Evolutionary conservation across 257 asterid species (phyloP), one percentile per base, ranked within the genome.

Genomic region (Phtheirospermum japonicum): DNA sequence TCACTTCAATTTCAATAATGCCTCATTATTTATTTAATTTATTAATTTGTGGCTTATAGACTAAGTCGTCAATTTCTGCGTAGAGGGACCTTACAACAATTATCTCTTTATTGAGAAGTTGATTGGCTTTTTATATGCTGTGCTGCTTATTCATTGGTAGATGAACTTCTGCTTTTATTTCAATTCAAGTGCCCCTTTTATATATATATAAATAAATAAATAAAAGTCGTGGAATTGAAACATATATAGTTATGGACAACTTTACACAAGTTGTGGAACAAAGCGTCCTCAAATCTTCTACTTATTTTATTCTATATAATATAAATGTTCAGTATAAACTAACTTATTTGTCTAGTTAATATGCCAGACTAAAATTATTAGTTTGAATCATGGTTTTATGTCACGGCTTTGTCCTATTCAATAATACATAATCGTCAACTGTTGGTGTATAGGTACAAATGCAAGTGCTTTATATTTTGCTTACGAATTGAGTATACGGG

Each of bases 61-160:
- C 13, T 42, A 42, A 3, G 28, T 23, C 28, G 1, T 23, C 28
- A 23, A 23, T 23, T 1, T 23, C 28, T 3, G 28, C 28, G 28
- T 23, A 23, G 28, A 23, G 28, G 28, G n/a, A 39, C 45, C 3
- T 39, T 3, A 13, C 0, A 37, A 9, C 45, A 8, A 8, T 9
- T 13, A 39, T 37, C 4, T 37, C 12, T 42, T 13, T 12, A 37
- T 45, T 56, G 48, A 40, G 45, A 69, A 42, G 52, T 59, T 10
- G 11, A 16, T 64, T 59, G 75, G 61, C 67, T 18, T 53, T 64
- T 69, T 30, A 56, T 40, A 68, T 50, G 63, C 9, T 51, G 59
- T 73, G 74, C 59, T 13, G 57, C 70, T 68, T 60, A 54, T 69
- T 70, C 48, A 64, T 69, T 69, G 76, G 75, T 55, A 5, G 8